phyloP scores from a whole-genome alignment of 768 basidiomycete species.

The Termitomyces sp. region DNA sequence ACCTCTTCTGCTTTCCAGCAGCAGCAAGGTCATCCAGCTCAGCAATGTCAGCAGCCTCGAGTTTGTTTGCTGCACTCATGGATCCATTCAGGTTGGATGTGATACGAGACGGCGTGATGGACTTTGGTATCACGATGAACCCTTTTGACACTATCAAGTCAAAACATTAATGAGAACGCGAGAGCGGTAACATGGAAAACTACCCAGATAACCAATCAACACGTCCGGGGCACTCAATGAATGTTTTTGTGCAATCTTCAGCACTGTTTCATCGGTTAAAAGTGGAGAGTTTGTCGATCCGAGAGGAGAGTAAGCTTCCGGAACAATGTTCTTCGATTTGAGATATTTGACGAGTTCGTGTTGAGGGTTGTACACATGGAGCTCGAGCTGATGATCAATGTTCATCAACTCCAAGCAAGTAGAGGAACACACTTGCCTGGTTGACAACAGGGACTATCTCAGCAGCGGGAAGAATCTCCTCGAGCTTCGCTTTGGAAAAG shows the following conservation, averaged over 20 bases:
- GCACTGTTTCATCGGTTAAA: conserved; percentile 54
- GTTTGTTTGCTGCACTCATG: conserved; percentile 36
- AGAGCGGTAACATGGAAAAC: conserved; percentile 14
- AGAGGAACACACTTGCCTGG: conserved; percentile 40
- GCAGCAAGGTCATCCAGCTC: conserved; percentile 53
- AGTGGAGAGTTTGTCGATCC: conserved; percentile 66
- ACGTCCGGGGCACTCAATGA: conserved; percentile 49
- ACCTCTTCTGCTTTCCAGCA: conserved; percentile 62
- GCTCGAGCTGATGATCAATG: conserved; percentile 47
- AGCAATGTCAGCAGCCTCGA: conserved; percentile 47
- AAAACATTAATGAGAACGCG: conserved; percentile 2
- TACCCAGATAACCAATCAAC: conserved; percentile 59
- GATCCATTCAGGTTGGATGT: conserved; percentile 51
- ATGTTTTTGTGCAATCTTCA: conserved; percentile 55
- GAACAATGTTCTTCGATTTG: conserved; percentile 58
- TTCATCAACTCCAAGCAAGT: not conserved
- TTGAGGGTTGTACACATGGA: conserved; percentile 73
- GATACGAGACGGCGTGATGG: conserved; percentile 68
- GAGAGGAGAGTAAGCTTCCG: conserved; percentile 80
- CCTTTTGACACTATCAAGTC: conserved; percentile 50
- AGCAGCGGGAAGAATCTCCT: conserved; percentile 63
- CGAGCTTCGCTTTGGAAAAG: conserved; percentile 61
- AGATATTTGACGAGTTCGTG: conserved; percentile 61
- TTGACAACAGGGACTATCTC: conserved; percentile 68
- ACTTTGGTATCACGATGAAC: conserved; percentile 69